These are phyloP conservation scores for Aureobasidium subglaciale DNA, from an alignment of 2,329 filamentous ascomycete species.

Conservation along the genomic window DNA sequence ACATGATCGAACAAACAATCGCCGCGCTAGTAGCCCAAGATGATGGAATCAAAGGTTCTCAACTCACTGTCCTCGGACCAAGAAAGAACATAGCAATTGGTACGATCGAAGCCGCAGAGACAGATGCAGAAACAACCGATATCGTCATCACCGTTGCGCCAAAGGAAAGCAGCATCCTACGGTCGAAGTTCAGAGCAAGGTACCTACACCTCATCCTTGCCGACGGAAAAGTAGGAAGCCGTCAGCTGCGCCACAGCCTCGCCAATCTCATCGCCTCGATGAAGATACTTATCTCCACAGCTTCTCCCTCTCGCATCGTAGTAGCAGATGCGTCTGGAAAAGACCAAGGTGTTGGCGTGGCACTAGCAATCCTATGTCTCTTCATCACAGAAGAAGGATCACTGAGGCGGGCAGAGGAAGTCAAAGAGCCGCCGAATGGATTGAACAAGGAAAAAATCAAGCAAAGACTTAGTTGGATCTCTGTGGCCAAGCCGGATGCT, in stretches of 20 bases:
- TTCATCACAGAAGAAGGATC: conserved; percentile 60
- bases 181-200: conserved; percentile 33
- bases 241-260: conserved; percentile 70
- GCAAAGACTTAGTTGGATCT: conserved; percentile 71
- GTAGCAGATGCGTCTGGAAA: conserved; percentile 54
- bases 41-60: conserved; percentile 10
- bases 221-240: conserved; percentile 69
- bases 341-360: conserved; percentile 71
- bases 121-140: conserved; percentile 29
- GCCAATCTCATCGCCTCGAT: conserved; percentile 55
- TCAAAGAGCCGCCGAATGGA: not conserved
- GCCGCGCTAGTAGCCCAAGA: conserved; percentile 31
- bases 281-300: conserved; percentile 11
- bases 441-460: conserved; percentile 64
- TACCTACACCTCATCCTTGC: conserved; percentile 58
- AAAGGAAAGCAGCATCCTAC: conserved; percentile 12
- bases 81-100: conserved; percentile 36
- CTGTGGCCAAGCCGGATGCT: conserved; percentile 67
- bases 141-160: conserved; percentile 27
- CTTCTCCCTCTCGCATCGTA: not conserved
- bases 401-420: not conserved
- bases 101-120: conserved; percentile 30
- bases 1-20: conserved; percentile 52
- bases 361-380: conserved; percentile 68
- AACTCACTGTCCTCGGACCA: conserved; percentile 35